A percentile compares a stretch with the other conserved stretches of the same genome.
Evolutionary conservation across 768 basidiomycete species (phyloP).

Genomic region (Coprinopsis marcescibilis): DNA sequence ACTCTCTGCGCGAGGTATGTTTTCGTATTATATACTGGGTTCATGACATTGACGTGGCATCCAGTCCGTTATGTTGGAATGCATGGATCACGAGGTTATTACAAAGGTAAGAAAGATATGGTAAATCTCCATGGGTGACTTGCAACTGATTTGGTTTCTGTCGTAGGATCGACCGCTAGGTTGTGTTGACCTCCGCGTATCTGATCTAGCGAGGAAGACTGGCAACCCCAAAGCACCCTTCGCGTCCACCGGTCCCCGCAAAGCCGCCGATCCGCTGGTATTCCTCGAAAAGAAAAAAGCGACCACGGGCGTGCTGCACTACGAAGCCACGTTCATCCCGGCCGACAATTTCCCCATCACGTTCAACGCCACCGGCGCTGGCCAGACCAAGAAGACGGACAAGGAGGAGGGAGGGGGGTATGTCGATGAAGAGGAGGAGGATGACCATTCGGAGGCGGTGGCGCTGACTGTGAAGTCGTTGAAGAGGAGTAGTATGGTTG

Average conservation of each 20-base stretch:
- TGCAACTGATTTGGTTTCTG: background rate
- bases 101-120: slow-evolving; percentile 37
- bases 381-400: slow-evolving; percentile 24
- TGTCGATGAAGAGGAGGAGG: background rate
- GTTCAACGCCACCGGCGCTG: slow-evolving; percentile 59
- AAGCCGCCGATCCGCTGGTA: slow-evolving; percentile 53
- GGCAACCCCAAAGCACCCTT: slow-evolving; percentile 56
- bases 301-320: slow-evolving; percentile 76
- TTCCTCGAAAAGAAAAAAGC: slow-evolving; percentile 64
- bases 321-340: slow-evolving; percentile 83
- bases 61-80: slow-evolving; percentile 57
- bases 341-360: slow-evolving; percentile 65
- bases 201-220: slow-evolving; percentile 56
- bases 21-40: background rate
- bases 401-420: background rate
- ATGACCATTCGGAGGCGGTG: background rate
- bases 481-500: no score
- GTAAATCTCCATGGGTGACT: background rate
- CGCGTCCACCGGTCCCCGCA: slow-evolving; percentile 62
- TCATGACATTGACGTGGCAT: background rate
- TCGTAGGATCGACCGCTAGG: slow-evolving; percentile 80
- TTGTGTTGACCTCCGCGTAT: slow-evolving; percentile 67
- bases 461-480: slow-evolving; percentile 11
- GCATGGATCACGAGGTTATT: slow-evolving; percentile 94
- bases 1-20: slow-evolving; percentile 55